A percentile compares a stretch with the other conserved stretches of the same genome.
Evolutionary conservation across 371 early-diverging fungal species (phyloP).

Genomic region (Mucor indicus): DNA sequence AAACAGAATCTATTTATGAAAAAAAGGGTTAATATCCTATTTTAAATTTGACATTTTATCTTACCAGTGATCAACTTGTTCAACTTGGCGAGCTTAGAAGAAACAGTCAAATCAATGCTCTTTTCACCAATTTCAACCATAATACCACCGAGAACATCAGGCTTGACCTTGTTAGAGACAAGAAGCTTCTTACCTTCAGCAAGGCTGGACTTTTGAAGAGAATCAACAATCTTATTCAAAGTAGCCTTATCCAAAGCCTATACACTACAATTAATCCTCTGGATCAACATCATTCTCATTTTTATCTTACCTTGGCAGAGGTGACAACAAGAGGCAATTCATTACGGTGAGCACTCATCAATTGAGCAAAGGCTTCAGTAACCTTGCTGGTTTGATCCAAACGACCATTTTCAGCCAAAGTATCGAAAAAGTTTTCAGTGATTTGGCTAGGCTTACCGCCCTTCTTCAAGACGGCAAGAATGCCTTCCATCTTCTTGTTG

Average conservation of each 20-base stretch:
- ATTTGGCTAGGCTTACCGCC: slow-evolving; percentile 72
- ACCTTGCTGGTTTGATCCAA: slow-evolving; percentile 82
- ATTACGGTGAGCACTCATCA: slow-evolving; percentile 92
- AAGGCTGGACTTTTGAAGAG: slow-evolving; percentile 51
- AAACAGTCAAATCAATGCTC: slow-evolving; percentile 96
- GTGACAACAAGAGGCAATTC: slow-evolving; percentile 89
- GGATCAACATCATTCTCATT: not conserved
- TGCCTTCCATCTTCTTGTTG: slow-evolving; percentile 72
- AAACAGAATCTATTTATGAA: no score
- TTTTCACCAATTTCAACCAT: slow-evolving; percentile 96
- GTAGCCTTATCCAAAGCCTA: slow-evolving; percentile 53
- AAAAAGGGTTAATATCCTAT: no score
- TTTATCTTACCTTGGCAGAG: slow-evolving; percentile 71
- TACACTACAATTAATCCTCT: not conserved
- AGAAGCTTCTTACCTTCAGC: slow-evolving; percentile 61
- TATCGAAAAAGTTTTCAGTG: slow-evolving; percentile 88
- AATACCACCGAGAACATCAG: slow-evolving; percentile 93
- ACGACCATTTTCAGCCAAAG: slow-evolving; percentile 93
- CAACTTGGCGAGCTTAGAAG: slow-evolving; percentile 91
- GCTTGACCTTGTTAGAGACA: slow-evolving; percentile 90
- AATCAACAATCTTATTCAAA: slow-evolving; percentile 50
- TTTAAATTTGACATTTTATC: no score
- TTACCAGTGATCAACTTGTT: slow-evolving; percentile 81
- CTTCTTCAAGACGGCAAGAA: slow-evolving; percentile 58
- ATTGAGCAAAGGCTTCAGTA: slow-evolving; percentile 71